Percentiles rank a stretch among this genome's conserved stretches.
phyloP scores from a whole-genome alignment of 2,329 filamentous ascomycete species.

The Aureobasidium lini region DNA sequence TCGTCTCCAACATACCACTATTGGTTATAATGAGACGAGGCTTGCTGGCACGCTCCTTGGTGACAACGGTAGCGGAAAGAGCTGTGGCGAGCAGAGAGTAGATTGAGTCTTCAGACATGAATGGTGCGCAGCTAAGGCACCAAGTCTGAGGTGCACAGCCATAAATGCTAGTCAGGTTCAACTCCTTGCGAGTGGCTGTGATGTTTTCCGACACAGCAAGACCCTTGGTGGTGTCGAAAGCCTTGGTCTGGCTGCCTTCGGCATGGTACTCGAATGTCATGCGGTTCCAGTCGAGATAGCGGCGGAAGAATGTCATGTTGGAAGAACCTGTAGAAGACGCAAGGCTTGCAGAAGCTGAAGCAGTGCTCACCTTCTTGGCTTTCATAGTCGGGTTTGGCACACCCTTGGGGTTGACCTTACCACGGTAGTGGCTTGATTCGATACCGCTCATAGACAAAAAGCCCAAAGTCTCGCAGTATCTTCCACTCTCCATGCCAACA shows the following conservation, averaged over 20 bases:
- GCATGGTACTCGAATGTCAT: conserved; percentile 59
- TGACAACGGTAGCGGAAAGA: conserved; percentile 11
- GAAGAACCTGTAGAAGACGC: conserved; percentile 14
- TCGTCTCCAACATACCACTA: conserved; percentile 22
- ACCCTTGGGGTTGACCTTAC: conserved; percentile 33
- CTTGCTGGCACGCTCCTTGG: conserved; percentile 6
- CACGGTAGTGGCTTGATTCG: conserved; percentile 29
- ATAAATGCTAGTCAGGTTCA: conserved; percentile 45
- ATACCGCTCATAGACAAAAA: conserved; percentile 60
- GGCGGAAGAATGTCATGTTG: conserved; percentile 10
- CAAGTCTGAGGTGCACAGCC: conserved; percentile 56
- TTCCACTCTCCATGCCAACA: conserved; percentile 53
- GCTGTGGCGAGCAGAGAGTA: conserved; percentile 44
- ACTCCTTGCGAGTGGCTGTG: conserved; percentile 41
- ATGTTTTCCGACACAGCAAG: conserved; percentile 43
- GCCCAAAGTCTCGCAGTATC: conserved; percentile 62
- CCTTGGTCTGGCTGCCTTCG: conserved; percentile 38
- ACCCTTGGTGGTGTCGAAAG: conserved; percentile 46
- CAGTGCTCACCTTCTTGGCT: conserved; percentile 30
- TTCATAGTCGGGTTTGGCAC: conserved; percentile 37
- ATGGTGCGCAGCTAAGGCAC: conserved; percentile 50
- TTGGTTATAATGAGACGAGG: conserved; percentile 51
- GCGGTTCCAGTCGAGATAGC: conserved; percentile 52
- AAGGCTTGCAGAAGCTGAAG: conserved; percentile 26
- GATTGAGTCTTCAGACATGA: conserved; percentile 46